Base-by-base conservation (phyloP, 2,329 filamentous ascomycete genomes). In the Neofusicoccum sp. region DNA sequence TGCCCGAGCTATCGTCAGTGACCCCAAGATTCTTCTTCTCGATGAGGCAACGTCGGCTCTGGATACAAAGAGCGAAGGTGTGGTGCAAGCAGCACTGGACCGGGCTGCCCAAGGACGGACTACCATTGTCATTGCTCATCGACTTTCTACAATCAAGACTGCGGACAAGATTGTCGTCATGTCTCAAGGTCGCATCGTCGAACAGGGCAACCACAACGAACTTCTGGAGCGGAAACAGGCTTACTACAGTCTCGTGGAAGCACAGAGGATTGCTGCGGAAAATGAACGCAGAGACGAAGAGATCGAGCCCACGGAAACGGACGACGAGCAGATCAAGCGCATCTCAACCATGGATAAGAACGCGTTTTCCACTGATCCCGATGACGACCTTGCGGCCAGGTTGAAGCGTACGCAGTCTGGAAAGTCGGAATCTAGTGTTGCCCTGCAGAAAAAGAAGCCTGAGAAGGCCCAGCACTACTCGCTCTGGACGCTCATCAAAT, bases 141-240 rank as follows among this genome's bases (percentile, higher is more conserved):
- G 92, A 67, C 80, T 97, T 12, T 96, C 91, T 1, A 97, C 92
- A 9, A 96, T 97, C 78, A 91, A 86, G 75, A 86, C 91, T 65
- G 91, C 92, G 0, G 89, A 96, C 73, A 96, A 96, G 70, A 97
- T 97, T 66, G 90, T 96, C 11, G 91, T 96, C 67, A 91, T 97
- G 86, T 82, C 86, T 8, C 75, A 86, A 62, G 92, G 92, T 12
- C 78, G 81, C 14, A 93, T 97, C 62, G 80, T 95, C 16, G 93
- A 97, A 74, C 91, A 96, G 75, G 93, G 93, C 54, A 91, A 84
- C 0, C 93, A 97, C 71, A 85, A 92, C 64, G 81, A 88, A 11
- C 82, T 97, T 14, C 78, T 96, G 3, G 86, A 87, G 67, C 81
- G 75, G 63, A 78, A 83, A 64, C 86, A 85, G 26, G 88, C 91